Evolutionary conservation across 345 rosid species (phyloP).

Genomic region (Ceriops decandra): DNA sequence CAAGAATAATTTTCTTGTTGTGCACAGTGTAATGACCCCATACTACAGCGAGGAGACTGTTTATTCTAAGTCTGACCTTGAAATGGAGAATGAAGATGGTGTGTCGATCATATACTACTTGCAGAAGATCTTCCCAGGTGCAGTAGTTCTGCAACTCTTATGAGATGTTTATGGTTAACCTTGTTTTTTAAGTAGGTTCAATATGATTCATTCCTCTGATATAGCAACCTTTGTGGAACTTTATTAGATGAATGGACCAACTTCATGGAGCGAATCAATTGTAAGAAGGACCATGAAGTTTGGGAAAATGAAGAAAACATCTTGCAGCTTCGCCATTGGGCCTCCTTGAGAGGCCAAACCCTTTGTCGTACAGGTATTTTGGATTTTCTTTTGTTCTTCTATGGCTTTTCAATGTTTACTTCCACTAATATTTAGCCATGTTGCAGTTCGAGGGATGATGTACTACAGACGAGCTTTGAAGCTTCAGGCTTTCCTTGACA

Average conservation of each 20-base stretch:
- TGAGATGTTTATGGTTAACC: not conserved
- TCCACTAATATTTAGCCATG: constrained; percentile 19
- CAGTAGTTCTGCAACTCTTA: constrained; percentile 14
- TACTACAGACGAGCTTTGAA: constrained; percentile 91
- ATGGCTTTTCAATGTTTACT: not conserved
- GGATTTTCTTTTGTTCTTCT: constrained; percentile 7
- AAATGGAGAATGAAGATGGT: constrained; percentile 97
- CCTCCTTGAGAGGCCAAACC: constrained; percentile 93
- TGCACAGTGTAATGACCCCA: constrained; percentile 87
- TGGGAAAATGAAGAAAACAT: constrained; percentile 92
- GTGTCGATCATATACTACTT: constrained; percentile 84
- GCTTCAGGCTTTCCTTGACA: constrained; percentile 99
- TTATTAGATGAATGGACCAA: constrained; percentile 91
- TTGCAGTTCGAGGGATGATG: constrained; percentile 98
- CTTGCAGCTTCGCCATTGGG: constrained; percentile 97
- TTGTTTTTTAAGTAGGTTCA: constrained; percentile 12
- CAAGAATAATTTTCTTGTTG: constrained; percentile 14
- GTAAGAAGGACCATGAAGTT: constrained; percentile 63
- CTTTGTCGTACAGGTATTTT: constrained; percentile 80
- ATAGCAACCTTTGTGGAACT: constrained; percentile 5
- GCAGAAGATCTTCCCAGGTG: constrained; percentile 96
- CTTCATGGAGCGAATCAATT: constrained; percentile 79
- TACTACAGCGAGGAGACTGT: constrained; percentile 97
- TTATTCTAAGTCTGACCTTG: constrained; percentile 84
- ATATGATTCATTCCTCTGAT: not conserved